Conservation (phyloP, 768 basidiomycete species). For the Leucosporidium yakuticum region DNA sequence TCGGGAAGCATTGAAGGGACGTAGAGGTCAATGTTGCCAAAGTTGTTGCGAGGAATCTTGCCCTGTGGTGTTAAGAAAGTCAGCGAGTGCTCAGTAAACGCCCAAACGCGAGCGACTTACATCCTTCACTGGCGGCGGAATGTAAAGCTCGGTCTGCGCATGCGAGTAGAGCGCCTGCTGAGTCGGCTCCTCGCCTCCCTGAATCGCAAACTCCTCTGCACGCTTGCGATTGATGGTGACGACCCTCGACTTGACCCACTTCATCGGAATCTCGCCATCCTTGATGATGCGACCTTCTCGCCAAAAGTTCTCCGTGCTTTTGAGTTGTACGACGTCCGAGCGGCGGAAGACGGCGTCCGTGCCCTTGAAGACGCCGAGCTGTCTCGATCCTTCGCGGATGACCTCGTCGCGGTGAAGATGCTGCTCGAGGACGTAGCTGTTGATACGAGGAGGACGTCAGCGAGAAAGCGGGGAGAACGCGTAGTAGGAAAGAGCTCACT, state of each 20-base stretch:
- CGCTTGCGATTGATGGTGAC: slow-evolving; percentile 71
- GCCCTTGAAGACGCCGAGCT: slow-evolving; percentile 85
- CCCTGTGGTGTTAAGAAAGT: slow-evolving; percentile 54
- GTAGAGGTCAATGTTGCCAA: slow-evolving; percentile 95
- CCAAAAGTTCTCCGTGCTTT: slow-evolving; percentile 93
- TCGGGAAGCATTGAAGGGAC: slow-evolving; percentile 87
- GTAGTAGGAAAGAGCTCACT: slow-evolving; percentile 52
- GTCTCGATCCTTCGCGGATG: slow-evolving; percentile 63
- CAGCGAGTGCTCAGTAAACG: not conserved
- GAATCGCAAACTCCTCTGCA: slow-evolving; percentile 59
- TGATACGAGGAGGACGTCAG: not conserved
- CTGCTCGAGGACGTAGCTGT: slow-evolving; percentile 72
- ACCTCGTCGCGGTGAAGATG: slow-evolving; percentile 85
- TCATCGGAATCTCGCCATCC: slow-evolving; percentile 71
- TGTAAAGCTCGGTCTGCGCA: slow-evolving; percentile 74
- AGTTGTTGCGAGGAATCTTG: slow-evolving; percentile 85
- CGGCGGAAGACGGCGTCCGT: slow-evolving; percentile 79
- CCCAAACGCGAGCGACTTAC: slow-evolving; percentile 49
- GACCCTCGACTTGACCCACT: slow-evolving; percentile 77
- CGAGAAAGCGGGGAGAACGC: slow-evolving; percentile 1
- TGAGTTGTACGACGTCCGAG: slow-evolving; percentile 72
- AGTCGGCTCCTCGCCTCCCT: slow-evolving; percentile 52
- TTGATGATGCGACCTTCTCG: slow-evolving; percentile 69
- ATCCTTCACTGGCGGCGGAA: slow-evolving; percentile 72
- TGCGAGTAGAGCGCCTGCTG: slow-evolving; percentile 84